phyloP scores from a whole-genome alignment of 176 grass and related monocot species.

The Calamus simplicifolius region DNA sequence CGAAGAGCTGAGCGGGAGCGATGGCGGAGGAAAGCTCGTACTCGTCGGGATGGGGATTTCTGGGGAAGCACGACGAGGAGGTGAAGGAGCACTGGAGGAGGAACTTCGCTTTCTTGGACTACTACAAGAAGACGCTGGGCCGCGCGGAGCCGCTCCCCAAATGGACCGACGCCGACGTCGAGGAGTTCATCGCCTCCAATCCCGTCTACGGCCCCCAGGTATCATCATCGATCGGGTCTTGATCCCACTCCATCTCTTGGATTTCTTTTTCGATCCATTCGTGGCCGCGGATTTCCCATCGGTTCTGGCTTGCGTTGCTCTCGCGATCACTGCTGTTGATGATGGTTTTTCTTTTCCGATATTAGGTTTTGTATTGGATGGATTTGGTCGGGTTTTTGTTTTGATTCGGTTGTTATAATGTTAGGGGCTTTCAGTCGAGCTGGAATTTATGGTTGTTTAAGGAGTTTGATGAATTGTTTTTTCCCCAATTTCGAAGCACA shows the following conservation, averaged over 20 bases:
- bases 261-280: too few relatives aligned
- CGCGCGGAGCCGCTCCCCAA: conserved; percentile 65
- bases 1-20: background rate
- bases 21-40: background rate
- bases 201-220: conserved; percentile 89
- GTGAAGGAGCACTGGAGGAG: conserved; percentile 94
- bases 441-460: too few relatives aligned
- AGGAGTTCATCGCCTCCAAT: conserved; percentile 80
- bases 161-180: conserved; percentile 79
- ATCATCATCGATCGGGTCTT: background rate
- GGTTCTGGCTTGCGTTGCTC: too few relatives aligned
- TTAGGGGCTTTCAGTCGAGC: too few relatives aligned
- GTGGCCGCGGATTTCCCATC: too few relatives aligned
- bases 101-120: conserved; percentile 85
- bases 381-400: too few relatives aligned
- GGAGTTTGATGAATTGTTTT: too few relatives aligned
- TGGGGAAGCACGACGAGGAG: conserved; percentile 67
- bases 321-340: too few relatives aligned
- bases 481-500: too few relatives aligned
- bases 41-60: conserved; percentile 28
- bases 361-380: too few relatives aligned
- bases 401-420: too few relatives aligned
- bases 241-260: background rate
- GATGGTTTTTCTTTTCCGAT: too few relatives aligned
- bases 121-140: conserved; percentile 95